phyloP scores from a whole-genome alignment of 148 eudicot species.

The Fagopyrum tataricum region DNA sequence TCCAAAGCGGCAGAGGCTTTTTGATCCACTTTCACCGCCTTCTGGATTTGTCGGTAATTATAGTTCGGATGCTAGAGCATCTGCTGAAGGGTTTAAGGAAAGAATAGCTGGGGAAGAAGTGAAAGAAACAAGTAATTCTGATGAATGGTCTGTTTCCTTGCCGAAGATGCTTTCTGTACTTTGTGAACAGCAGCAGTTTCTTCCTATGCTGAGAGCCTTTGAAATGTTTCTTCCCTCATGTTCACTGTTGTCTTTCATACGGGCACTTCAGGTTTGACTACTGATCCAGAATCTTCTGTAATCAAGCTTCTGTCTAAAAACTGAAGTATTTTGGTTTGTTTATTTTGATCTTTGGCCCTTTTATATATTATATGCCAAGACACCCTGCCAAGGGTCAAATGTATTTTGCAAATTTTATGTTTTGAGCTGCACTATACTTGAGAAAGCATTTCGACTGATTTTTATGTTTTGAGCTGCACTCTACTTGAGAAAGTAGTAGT shows the following conservation, averaged over 20 bases:
- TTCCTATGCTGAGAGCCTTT: slow-evolving; percentile 85
- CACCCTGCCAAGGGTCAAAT: too few species aligned
- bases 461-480: not conserved
- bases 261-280: slow-evolving; percentile 90
- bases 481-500: not conserved
- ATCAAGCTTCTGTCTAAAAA: not conserved
- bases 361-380: too few species aligned
- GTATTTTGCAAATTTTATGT: too few species aligned
- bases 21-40: slow-evolving; percentile 39
- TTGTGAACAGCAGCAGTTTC: slow-evolving; percentile 76
- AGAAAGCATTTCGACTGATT: not conserved
- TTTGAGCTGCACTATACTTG: too few species aligned
- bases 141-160: slow-evolving; percentile 62
- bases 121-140: slow-evolving; percentile 33
- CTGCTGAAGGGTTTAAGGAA: slow-evolving; percentile 37
- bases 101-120: slow-evolving; percentile 26
- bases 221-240: slow-evolving; percentile 98
- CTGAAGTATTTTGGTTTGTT: not conserved
- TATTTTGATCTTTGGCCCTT: not conserved
- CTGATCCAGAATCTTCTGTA: not conserved
- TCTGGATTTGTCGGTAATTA: slow-evolving; percentile 23
- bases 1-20: slow-evolving; percentile 69
- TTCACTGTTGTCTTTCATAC: slow-evolving; percentile 83
- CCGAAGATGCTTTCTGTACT: slow-evolving; percentile 82
- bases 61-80: slow-evolving; percentile 27